These are phyloP conservation scores for Calcarisporium arbuscula DNA, from an alignment of 2,329 filamentous ascomycete species.

Conservation along the genomic window DNA sequence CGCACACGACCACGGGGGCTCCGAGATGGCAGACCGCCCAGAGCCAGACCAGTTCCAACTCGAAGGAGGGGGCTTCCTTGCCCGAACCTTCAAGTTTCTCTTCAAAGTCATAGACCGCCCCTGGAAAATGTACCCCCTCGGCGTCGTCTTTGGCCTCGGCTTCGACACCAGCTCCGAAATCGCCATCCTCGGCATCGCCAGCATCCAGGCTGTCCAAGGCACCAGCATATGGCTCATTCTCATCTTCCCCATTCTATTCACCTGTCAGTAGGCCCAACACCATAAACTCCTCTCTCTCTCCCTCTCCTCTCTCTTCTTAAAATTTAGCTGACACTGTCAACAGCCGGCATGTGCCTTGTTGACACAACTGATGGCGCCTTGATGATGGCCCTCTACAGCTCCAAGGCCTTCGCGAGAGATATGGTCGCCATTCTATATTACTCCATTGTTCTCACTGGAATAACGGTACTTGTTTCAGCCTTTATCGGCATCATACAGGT, in stretches of 20 bases:
- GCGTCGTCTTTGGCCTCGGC: slow-evolving; percentile 82
- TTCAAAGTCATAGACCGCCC: slow-evolving; percentile 69
- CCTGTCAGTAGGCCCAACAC: slow-evolving; percentile 44
- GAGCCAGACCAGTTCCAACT: slow-evolving; percentile 54
- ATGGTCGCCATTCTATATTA: slow-evolving; percentile 90
- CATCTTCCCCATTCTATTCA: slow-evolving; percentile 86
- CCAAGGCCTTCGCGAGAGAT: slow-evolving; percentile 70
- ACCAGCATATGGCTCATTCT: slow-evolving; percentile 92
- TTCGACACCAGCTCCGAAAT: slow-evolving; percentile 96
- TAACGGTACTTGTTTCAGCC: slow-evolving; percentile 77
- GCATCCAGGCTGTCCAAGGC: slow-evolving; percentile 76
- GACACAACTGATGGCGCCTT: slow-evolving; percentile 90
- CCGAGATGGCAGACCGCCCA: slow-evolving; percentile 19
- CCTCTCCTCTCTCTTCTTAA: neutral
- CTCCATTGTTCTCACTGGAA: slow-evolving; percentile 75
- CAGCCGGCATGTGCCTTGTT: slow-evolving; percentile 87
- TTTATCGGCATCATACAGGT: slow-evolving; percentile 84
- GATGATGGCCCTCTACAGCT: slow-evolving; percentile 92
- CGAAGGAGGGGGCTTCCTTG: slow-evolving; percentile 71
- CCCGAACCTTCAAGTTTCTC: slow-evolving; percentile 62
- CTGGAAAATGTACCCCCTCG: slow-evolving; percentile 96
- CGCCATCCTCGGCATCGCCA: slow-evolving; percentile 82
- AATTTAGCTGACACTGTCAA: neutral
- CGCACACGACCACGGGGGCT: slow-evolving; percentile 15
- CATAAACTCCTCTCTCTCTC: too few species aligned